Conservation (phyloP, 1,284 basidiomycete species). For the Ceratobasidium sp. region DNA sequence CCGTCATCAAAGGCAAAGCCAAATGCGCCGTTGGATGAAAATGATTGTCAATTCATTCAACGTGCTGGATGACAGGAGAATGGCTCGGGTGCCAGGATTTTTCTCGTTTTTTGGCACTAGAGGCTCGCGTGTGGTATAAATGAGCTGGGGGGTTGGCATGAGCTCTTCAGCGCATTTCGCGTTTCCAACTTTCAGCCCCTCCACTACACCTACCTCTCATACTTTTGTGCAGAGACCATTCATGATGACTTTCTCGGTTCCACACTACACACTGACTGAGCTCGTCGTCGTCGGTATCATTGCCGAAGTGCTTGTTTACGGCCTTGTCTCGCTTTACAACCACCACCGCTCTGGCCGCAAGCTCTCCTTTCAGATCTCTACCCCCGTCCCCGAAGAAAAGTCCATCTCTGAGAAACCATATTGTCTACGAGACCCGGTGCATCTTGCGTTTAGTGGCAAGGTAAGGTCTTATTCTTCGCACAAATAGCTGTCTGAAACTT, state of each 20-base stretch:
- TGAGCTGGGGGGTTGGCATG: background rate
- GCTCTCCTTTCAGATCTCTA: too few species aligned
- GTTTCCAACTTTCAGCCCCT: background rate
- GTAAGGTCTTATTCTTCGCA: too few species aligned
- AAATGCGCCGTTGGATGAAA: background rate
- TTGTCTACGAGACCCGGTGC: too few species aligned
- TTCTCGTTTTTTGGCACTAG: background rate
- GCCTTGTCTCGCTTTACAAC: too few species aligned
- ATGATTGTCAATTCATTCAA: background rate
- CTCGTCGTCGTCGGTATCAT: slow-evolving; percentile 8
- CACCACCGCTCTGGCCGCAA: too few species aligned
- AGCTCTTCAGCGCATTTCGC: background rate
- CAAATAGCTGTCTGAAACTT: too few species aligned
- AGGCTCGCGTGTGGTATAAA: background rate
- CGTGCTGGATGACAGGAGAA: background rate
- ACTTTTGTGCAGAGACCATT: background rate
- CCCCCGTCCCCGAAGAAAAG: too few species aligned
- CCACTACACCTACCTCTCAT: background rate
- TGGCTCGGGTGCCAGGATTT: background rate
- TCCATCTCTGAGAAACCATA: too few species aligned
- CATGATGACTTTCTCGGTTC: background rate
- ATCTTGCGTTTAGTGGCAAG: too few species aligned
- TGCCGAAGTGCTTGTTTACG: background rate
- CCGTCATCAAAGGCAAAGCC: background rate
- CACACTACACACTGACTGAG: background rate